Percentiles rank a stretch among this genome's conserved stretches.
Evolutionary conservation across 176 grass and related monocot genomes (phyloP).

Genomic region (Guadua angustifolia): DNA sequence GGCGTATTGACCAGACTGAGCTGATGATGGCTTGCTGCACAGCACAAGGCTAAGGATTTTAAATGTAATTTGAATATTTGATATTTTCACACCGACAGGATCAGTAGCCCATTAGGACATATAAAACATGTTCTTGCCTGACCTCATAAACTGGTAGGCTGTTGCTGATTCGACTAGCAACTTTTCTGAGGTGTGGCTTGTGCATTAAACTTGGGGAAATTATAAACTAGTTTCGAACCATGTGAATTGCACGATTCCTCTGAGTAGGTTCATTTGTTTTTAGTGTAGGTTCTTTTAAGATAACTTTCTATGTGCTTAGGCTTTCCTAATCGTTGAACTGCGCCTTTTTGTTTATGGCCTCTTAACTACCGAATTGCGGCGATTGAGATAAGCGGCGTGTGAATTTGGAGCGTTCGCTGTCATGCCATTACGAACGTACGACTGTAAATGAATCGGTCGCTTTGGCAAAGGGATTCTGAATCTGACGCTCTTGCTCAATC

Average conservation of each 20-base stretch:
- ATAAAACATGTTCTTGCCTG: slow-evolving; percentile 3
- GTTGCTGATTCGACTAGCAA: slow-evolving; percentile 47
- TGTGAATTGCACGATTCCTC: slow-evolving; percentile 43
- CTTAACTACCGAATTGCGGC: slow-evolving; percentile 32
- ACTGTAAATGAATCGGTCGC: neutral
- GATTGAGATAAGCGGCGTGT: slow-evolving; percentile 30
- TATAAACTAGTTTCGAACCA: slow-evolving; percentile 34
- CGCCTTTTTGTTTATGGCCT: slow-evolving; percentile 27
- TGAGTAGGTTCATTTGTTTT: slow-evolving; percentile 3
- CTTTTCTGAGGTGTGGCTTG: slow-evolving; percentile 5
- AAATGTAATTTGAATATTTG: neutral
- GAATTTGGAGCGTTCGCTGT: slow-evolving; percentile 8
- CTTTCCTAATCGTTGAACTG: slow-evolving; percentile 12
- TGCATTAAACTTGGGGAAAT: slow-evolving; percentile 13
- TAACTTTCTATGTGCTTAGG: slow-evolving; percentile 12
- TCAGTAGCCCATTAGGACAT: neutral
- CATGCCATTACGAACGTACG: neutral
- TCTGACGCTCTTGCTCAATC: neutral
- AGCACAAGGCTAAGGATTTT: neutral
- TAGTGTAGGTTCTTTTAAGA: slow-evolving; percentile 2
- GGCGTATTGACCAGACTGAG: slow-evolving; percentile 20
- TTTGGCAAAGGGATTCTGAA: neutral
- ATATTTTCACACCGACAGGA: slow-evolving; percentile 7
- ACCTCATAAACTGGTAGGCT: slow-evolving; percentile 7
- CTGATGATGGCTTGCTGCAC: slow-evolving; percentile 3